Base-by-base conservation (phyloP, 169 alveolate species). In the Babesia sp. region DNA sequence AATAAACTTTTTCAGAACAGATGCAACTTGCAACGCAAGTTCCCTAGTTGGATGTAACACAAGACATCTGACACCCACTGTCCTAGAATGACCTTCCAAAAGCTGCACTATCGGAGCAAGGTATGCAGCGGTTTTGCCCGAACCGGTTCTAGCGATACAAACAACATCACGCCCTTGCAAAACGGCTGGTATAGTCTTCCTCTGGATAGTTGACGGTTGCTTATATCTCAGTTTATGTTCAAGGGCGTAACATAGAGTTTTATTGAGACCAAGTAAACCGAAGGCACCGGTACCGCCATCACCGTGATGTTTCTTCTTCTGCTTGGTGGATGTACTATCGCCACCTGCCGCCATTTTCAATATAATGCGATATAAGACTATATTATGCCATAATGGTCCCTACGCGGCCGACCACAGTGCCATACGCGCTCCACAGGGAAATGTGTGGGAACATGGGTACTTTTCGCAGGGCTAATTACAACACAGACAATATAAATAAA, bases 61-160 rank as follows among this genome's bases (percentile, higher is more conserved):
- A n/a, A 96, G 69, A 28, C 97, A 94, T 53, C 99, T 73, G 22
- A 94, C 90, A n/a, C 99, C 99, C 29, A 95, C 97, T 18, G 88
- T 92, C 70, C 88, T 91, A 34, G 96, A 93, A 67, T 96, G 99
- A 26, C 84, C 83, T 46, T 93, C 88, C 22, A 96, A 68, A 51
- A 92, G 91, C 53, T 95, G 95, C 28, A 96, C 85, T 67, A 94
- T 68, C 41, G 99, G 98, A 56, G 96, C 93, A 20, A 96, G 64
- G 83, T 95, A 96, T 1, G 97, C 97, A 3, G 94, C 96, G 7
- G 99, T 95, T 81, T 96, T 96, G 34, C 99, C 99, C 28, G 97
- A 92, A 3, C 99, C 99, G 16, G 99, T 96, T 87, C 97, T 87
- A 1, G 98, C 95, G 76, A 94, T 92, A n/a, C 97, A 97, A 8